Evolutionary conservation across 2,329 filamentous ascomycete genomes (phyloP).

Genomic region (Aspergillus sp.): DNA sequence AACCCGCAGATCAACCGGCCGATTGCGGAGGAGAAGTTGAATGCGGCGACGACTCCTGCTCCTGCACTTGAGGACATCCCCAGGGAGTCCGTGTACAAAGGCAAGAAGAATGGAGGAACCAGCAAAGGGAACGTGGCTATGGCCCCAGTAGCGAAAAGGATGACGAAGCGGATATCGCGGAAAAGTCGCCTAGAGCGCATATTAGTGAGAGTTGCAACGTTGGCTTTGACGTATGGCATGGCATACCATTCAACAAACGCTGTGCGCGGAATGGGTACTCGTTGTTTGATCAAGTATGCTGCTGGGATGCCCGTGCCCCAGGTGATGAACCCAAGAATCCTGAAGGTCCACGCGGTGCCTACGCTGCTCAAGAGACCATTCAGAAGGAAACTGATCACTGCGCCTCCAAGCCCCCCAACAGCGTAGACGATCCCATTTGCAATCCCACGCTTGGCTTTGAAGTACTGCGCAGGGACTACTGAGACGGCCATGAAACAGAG

Average conservation of each 20-base stretch:
- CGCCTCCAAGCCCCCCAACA: constrained; percentile 55
- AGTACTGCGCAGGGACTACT: constrained; percentile 54
- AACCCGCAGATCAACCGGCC: constrained; percentile 57
- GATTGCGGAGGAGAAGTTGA: constrained; percentile 60
- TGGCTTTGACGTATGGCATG: background rate
- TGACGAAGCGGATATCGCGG: constrained; percentile 50
- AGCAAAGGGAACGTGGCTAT: constrained; percentile 61
- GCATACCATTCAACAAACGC: constrained; percentile 53
- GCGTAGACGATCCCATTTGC: constrained; percentile 50
- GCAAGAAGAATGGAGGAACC: constrained; percentile 62
- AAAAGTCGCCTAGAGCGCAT: constrained; percentile 48
- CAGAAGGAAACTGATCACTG: constrained; percentile 51
- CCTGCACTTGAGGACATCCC: constrained; percentile 54
- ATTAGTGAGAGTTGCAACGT: background rate
- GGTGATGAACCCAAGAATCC: constrained; percentile 49
- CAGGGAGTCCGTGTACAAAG: constrained; percentile 56
- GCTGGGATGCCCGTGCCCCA: constrained; percentile 56
- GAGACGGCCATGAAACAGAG: constrained; percentile 49
- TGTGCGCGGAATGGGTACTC: constrained; percentile 34
- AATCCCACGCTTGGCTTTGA: constrained; percentile 52
- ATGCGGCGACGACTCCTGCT: constrained; percentile 59
- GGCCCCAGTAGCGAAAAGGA: constrained; percentile 55
- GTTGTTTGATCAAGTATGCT: constrained; percentile 49
- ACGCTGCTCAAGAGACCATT: constrained; percentile 40
- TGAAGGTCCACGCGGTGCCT: constrained; percentile 43